Base-by-base conservation (phyloP, 257 asterid genomes). In the Penstemon barbatus region DNA sequence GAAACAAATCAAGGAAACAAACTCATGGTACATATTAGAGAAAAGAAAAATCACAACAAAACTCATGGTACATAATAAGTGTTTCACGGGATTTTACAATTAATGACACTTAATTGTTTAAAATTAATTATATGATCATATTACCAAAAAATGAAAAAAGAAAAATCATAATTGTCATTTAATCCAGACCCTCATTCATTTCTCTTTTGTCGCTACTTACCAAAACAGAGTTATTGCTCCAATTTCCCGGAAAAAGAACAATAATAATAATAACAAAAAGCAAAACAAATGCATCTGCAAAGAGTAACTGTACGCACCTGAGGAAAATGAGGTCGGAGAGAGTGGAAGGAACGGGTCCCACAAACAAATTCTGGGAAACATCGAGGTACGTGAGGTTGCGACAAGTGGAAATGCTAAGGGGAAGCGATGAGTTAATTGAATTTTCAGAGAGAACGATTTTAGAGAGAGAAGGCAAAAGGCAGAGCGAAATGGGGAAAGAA, bases 341-440 rank as follows among this genome's bases (percentile, higher is more conserved):
- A 9, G 90, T 70, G 8, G 56, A 6, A 1, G 98, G 98, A 11
- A 91, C 66, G 57, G 81, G 75, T n/a, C 98, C 98, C 44, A 60
- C 80, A 3, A 91, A 55, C 5, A 77, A 60, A 71, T 91, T 91
- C 74, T 85, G 77, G 4, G 95, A 85, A 48, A 91, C 79, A 71
- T 89, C 96, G 12, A 91, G 92, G 68, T 42, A 44, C 3, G 57
- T 66, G 58, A 91, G 90, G 42, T 58, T 78, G 48, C 75, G 76
- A 81, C 98, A 91, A 52, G 58, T 19, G 9, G 92, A 85, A 68
- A 91, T 76, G 61, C 83, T 50, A 8, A 8, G 37, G 0, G 98
- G 95, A 9, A 91, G 79, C 0, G 90, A 55, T 8, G 86, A 78
- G 67, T 86, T 87, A 5, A 91, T 77, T 37, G 65, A 70, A 66